Evolutionary conservation across 495 filamentous ascomycete genomes (phyloP), one percentile per base, ranked within the genome.

Genomic region (Talaromyces liani): DNA sequence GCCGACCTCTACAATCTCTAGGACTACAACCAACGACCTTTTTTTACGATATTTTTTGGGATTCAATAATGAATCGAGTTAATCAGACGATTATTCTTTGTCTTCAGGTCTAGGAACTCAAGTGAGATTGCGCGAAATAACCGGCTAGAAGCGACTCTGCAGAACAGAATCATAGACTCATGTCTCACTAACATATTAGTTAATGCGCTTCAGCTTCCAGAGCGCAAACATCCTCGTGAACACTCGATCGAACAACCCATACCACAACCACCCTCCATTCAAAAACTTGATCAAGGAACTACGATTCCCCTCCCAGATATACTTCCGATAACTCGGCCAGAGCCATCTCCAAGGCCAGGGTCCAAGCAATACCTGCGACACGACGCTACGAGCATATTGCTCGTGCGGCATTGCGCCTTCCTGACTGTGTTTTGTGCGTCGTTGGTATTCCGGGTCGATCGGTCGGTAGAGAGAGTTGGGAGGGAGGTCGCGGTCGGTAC

Each of bases 331-430:
- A 71, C 76, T 75, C 3, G 75, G 74, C 77, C 78, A 82, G n/a
- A 81, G 57, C 78, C 74, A 82, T 36, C 78, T 74, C 68, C 77
- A 78, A 25, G 71, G 73, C 18, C 73, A 73, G 55, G 76, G 72
- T 16, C 77, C 76, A 64, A 77, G 76, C 62, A 87, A 67, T 16
- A 87, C 76, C 62, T 85, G 77, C 8, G 63, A 65, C 2, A 88
- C 87, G 6, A 87, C 84, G 29, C 78, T 79, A 47, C 70, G 69
- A 1, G 87, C 87, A 75, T 88, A 89, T 22, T 63, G 66, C 5
- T 76, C 71, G 57, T 77, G 73, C 4, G 75, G 64, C 80, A 87
- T 85, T 0, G 80, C 82, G 27, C 76, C 76, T 29, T 81, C 71
- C 69, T 88, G 86, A 62, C 81, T 84, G 70, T 88, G 82, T 41